Conservation (phyloP, 164 flowering plant genomes). For the Chloranthus sessilifolius region DNA sequence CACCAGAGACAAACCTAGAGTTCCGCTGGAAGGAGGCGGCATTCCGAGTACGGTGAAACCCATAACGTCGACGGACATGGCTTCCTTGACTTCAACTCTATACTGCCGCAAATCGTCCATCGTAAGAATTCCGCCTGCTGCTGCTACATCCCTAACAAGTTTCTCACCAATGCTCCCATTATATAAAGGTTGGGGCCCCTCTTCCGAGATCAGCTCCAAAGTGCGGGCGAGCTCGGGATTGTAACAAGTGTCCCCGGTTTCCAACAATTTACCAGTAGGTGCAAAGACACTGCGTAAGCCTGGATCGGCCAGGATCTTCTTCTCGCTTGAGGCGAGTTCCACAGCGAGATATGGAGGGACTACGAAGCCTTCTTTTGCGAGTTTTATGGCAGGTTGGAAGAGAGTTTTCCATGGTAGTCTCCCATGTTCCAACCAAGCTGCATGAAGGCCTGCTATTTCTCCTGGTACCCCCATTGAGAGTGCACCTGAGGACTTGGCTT, state of each 20-base stretch:
- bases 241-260: constrained; percentile 68
- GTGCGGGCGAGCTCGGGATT: constrained; percentile 61
- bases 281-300: constrained; percentile 70
- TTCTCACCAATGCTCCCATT: constrained; percentile 70
- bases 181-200: constrained; percentile 77
- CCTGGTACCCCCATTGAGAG: constrained; percentile 90
- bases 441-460: constrained; percentile 85
- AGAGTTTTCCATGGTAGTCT: constrained; percentile 70
- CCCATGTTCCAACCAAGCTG: constrained; percentile 76
- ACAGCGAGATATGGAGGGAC: constrained; percentile 48
- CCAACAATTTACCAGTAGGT: constrained; percentile 57
- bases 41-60: constrained; percentile 78
- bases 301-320: constrained; percentile 45
- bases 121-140: constrained; percentile 84
- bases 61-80: constrained; percentile 54
- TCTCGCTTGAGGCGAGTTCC: constrained; percentile 9
- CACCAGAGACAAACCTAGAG: constrained; percentile 74
- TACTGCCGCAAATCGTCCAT: constrained; percentile 85
- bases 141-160: constrained; percentile 63
- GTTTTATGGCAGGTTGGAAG: constrained; percentile 66
- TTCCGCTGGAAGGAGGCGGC: constrained; percentile 99
- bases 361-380: constrained; percentile 70
- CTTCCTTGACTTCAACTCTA: constrained; percentile 52
- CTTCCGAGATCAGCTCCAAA: constrained; percentile 59
- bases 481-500: constrained; percentile 53